phyloP scores from a whole-genome alignment of 345 rosid species.

The Pseudoturritis turrita region DNA sequence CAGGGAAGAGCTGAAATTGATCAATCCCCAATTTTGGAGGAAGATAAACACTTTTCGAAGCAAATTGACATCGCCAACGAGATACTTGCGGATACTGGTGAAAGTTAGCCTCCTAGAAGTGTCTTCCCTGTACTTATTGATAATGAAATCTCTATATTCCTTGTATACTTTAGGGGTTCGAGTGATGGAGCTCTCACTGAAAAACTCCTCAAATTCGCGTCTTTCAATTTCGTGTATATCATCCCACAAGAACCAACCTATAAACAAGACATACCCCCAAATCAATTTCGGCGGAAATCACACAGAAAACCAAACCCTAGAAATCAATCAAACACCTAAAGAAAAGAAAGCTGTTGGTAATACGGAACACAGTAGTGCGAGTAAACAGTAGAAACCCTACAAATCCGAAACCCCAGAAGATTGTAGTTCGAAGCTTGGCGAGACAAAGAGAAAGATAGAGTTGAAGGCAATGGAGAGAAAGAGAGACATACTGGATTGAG shows the following conservation, averaged over 20 bases:
- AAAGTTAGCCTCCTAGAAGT: conserved; percentile 64
- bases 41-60: conserved; percentile 70
- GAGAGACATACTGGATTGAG: conserved; percentile 54
- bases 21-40: conserved; percentile 70
- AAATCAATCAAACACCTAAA: neutral
- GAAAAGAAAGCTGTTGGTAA: neutral
- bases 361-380: neutral
- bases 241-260: conserved; percentile 94
- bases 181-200: conserved; percentile 75
- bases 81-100: conserved; percentile 71
- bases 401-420: neutral
- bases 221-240: conserved; percentile 90
- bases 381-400: neutral
- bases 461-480: neutral
- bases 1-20: conserved; percentile 48
- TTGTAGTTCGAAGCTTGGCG: no score
- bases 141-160: conserved; percentile 87
- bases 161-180: conserved; percentile 90
- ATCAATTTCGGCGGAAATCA: neutral
- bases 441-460: neutral
- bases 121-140: conserved; percentile 82
- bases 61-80: conserved; percentile 79
- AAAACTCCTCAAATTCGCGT: conserved; percentile 65
- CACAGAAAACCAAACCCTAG: neutral
- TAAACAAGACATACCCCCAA: neutral